phyloP scores from a whole-genome alignment of 768 basidiomycete species.

The Suillus subalutaceus region DNA sequence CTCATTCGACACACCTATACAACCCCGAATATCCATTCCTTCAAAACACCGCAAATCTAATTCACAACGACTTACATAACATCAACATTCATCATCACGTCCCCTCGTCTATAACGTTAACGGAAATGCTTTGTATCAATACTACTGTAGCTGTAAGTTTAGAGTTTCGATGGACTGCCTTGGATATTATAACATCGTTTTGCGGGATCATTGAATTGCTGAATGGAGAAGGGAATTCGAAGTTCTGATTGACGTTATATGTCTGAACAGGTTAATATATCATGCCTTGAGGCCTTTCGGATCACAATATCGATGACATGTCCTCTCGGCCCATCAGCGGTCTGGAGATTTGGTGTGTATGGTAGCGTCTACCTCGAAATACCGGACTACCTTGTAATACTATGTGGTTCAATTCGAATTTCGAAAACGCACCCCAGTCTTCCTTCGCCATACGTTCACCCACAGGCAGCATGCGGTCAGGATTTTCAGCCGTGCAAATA shows the following conservation, averaged over 20 bases:
- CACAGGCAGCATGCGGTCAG: too few species aligned
- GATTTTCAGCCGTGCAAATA: not conserved
- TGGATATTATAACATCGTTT: slow-evolving; percentile 3
- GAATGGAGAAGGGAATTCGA: not conserved
- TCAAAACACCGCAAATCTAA: slow-evolving; percentile 2
- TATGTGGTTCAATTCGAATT: not conserved
- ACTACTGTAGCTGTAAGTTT: slow-evolving; percentile 16
- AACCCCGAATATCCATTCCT: not conserved
- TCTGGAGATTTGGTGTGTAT: not conserved
- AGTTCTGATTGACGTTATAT: not conserved
- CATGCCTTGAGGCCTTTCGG: not conserved
- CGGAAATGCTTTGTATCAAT: slow-evolving; percentile 15
- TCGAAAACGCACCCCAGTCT: not conserved
- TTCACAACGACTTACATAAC: slow-evolving; percentile 1
- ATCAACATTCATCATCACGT: not conserved
- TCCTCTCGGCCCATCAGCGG: not conserved
- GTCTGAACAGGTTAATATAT: not conserved
- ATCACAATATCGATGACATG: not conserved
- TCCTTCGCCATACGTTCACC: not conserved
- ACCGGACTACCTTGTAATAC: not conserved
- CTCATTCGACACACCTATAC: slow-evolving; percentile 13
- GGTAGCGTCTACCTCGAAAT: not conserved
- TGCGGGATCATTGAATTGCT: not conserved
- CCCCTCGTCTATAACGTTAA: slow-evolving; percentile 2
- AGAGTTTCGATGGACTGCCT: not conserved